These are phyloP conservation scores for Pholiota conissans DNA, from an alignment of 768 basidiomycete genomes.

Conservation along the genomic window DNA sequence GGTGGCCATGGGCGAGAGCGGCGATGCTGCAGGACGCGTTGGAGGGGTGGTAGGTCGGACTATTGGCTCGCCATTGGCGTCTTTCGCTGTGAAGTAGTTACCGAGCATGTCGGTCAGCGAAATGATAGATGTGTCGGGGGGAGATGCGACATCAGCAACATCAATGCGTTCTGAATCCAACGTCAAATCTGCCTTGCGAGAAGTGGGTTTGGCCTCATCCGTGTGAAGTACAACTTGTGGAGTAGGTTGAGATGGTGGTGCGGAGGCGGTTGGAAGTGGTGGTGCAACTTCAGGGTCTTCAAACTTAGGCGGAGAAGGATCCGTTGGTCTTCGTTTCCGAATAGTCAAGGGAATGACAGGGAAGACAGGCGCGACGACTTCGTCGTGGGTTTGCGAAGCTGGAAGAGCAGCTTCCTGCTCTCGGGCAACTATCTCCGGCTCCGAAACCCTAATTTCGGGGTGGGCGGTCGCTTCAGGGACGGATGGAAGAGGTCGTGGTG, in stretches of 20 bases:
- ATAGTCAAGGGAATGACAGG: slow-evolving; percentile 12
- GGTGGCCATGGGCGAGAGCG: slow-evolving; percentile 17
- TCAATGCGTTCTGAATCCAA: background rate
- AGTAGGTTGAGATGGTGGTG: background rate
- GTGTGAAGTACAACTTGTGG: background rate
- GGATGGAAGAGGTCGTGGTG: background rate
- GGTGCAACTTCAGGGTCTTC: background rate
- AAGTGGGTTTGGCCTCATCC: background rate
- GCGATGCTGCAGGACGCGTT: background rate
- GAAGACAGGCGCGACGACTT: background rate
- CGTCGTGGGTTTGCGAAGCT: background rate
- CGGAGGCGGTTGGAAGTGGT: background rate
- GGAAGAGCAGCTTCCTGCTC: background rate
- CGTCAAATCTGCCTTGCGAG: background rate
- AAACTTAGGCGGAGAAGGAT: background rate
- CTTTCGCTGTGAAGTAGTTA: slow-evolving; percentile 12
- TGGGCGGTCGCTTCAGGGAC: background rate
- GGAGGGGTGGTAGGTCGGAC: slow-evolving; percentile 10
- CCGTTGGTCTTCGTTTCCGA: slow-evolving; percentile 7
- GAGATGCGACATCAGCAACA: background rate
- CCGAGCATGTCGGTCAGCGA: slow-evolving; percentile 16
- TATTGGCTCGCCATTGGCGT: background rate
- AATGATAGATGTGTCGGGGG: background rate
- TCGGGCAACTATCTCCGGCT: background rate
- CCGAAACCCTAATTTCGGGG: background rate